Percentiles rank a stretch among this genome's conserved stretches.
Conservation (phyloP, 257 asterid species). For the Ilex aquifolium region DNA sequence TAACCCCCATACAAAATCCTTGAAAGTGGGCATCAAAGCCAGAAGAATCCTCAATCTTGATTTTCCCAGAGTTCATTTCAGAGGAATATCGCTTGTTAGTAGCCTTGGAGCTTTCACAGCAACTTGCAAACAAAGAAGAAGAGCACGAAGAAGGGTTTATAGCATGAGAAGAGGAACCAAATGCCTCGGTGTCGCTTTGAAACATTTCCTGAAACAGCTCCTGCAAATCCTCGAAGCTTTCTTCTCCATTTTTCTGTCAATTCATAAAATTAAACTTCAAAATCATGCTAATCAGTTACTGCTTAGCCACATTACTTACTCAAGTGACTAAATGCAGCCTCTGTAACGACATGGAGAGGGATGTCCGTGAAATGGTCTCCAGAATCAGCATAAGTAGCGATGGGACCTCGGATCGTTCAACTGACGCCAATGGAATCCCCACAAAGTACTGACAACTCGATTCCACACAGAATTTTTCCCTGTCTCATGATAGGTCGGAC, state of each 20-base stretch:
- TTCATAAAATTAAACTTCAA: slow-evolving; percentile 24
- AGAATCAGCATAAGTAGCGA: neutral
- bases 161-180: slow-evolving; percentile 30
- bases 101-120: slow-evolving; percentile 10
- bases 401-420: too few relatives aligned
- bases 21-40: slow-evolving; percentile 18
- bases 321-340: too few relatives aligned
- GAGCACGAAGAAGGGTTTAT: slow-evolving; percentile 30
- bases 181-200: slow-evolving; percentile 38
- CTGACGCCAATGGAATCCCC: too few relatives aligned
- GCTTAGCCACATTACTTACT: slow-evolving; percentile 11
- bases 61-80: slow-evolving; percentile 23
- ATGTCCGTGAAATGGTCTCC: too few relatives aligned
- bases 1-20: slow-evolving; percentile 58
- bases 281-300: slow-evolving; percentile 7
- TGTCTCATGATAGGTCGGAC: neutral
- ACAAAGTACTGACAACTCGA: too few relatives aligned
- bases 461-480: too few relatives aligned
- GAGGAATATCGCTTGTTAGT: slow-evolving; percentile 39
- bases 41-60: slow-evolving; percentile 6
- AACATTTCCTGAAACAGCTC: slow-evolving; percentile 58
- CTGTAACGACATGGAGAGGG: too few relatives aligned
- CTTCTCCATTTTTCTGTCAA: slow-evolving; percentile 53
- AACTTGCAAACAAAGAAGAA: slow-evolving; percentile 31
- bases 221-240: slow-evolving; percentile 64